A percentile compares a stretch with the other conserved stretches of the same genome.
Conservation (phyloP, 129 eudicot genomes). For the Dittrichia graveolens region DNA sequence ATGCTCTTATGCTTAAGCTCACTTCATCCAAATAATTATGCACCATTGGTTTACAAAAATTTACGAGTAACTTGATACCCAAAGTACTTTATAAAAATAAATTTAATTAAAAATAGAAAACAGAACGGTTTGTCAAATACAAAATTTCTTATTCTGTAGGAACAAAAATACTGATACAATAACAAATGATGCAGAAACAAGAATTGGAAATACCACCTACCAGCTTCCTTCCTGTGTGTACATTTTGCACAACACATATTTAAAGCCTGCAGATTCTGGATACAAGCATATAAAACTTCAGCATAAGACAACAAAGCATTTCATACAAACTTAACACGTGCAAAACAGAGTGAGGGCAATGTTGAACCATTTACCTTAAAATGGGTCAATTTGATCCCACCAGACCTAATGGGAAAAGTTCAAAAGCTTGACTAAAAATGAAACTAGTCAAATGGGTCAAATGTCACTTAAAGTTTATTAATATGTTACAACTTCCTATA, state of each 20-base stretch:
- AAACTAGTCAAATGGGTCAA: neutral
- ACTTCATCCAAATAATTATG: neutral
- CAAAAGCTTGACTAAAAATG: neutral
- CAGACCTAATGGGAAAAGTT: neutral
- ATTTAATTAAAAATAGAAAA: slow-evolving; percentile 28
- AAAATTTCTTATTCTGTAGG: slow-evolving; percentile 12
- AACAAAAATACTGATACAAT: slow-evolving; percentile 29
- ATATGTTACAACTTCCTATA: neutral
- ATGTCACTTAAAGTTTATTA: neutral
- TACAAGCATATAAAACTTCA: slow-evolving; percentile 9
- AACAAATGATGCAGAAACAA: slow-evolving; percentile 38
- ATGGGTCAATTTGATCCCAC: neutral
- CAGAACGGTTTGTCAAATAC: slow-evolving; percentile 26
- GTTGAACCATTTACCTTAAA: slow-evolving; percentile 3
- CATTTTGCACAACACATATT: slow-evolving; percentile 17
- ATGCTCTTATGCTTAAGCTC: neutral
- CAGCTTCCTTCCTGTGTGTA: slow-evolving; percentile 34
- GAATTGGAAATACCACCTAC: slow-evolving; percentile 24
- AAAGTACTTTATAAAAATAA: slow-evolving; percentile 22
- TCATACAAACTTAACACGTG: neutral
- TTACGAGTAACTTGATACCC: neutral
- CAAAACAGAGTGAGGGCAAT: neutral
- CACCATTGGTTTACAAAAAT: neutral
- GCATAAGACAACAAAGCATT: neutral
- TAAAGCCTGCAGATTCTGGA: slow-evolving; percentile 34